Percentiles rank a stretch among this genome's conserved stretches.
Conservation (phyloP, 2,329 filamentous ascomycete genomes). For the Apiospora sp. region DNA sequence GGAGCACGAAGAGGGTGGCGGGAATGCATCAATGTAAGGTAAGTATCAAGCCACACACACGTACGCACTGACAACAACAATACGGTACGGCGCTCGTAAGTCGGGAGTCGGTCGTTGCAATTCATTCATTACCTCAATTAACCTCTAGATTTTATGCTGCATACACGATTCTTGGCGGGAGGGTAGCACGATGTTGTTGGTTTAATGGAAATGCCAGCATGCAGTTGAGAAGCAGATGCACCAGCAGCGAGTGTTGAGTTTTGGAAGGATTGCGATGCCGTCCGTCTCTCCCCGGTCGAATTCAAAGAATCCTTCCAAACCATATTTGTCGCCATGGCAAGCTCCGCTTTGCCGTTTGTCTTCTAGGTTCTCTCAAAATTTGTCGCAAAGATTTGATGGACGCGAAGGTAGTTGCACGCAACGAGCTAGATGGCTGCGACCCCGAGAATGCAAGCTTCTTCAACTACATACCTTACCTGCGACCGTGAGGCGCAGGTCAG, state of each 20-base stretch:
- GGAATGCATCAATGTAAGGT: too few species aligned
- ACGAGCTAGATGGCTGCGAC: not conserved
- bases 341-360: not conserved
- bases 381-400: not conserved
- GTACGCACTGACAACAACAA: not conserved
- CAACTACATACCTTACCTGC: too few species aligned
- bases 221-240: not conserved
- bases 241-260: not conserved
- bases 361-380: not conserved
- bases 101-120: not conserved
- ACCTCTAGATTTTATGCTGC: not conserved
- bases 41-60: not conserved
- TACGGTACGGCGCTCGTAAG: not conserved
- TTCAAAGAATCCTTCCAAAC: not conserved
- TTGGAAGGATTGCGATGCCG: not conserved
- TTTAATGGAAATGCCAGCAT: not conserved
- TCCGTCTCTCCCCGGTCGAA: not conserved
- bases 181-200: not conserved
- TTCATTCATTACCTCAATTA: not conserved
- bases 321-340: not conserved
- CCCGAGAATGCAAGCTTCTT: not conserved
- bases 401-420: not conserved
- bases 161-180: conserved; percentile 3
- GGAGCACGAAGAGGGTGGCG: too few species aligned
- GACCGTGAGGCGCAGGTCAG: not conserved